Conservation (phyloP, 192 early-diverging fungal genomes). For the Linnemannia elongata region DNA sequence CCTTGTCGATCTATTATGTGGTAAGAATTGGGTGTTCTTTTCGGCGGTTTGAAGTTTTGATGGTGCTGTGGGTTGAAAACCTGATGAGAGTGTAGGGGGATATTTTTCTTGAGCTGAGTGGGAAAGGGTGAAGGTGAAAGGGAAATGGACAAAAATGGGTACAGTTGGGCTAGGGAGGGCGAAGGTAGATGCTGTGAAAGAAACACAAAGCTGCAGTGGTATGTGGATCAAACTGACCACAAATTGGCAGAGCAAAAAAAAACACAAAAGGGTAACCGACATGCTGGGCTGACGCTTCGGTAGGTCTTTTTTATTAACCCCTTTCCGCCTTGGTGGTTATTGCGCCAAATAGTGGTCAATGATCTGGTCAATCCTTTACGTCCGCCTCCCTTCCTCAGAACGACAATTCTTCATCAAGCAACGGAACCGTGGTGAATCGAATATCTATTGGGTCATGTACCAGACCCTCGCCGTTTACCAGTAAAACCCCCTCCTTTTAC, state of each 20-base stretch:
- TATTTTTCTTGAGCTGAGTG: no score
- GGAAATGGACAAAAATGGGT: neutral
- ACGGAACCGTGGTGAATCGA: neutral
- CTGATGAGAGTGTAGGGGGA: no score
- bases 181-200: neutral
- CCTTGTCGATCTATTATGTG: slow-evolving; percentile 18
- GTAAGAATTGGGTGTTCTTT: neutral
- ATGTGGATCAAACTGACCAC: neutral
- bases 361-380: slow-evolving; percentile 32
- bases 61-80: no score
- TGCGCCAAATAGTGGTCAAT: slow-evolving; percentile 14
- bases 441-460: slow-evolving; percentile 32
- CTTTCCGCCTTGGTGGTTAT: neutral
- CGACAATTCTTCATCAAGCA: slow-evolving; percentile 4
- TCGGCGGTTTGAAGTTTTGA: neutral
- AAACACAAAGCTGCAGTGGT: neutral
- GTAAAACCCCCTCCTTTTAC: neutral
- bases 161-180: neutral
- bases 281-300: neutral
- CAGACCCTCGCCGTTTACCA: slow-evolving; percentile 19
- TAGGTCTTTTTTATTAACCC: neutral
- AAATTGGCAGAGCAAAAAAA: neutral
- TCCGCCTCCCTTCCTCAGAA: slow-evolving; percentile 1
- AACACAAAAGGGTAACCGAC: neutral
- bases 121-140: neutral